A percentile compares a stretch with the other conserved stretches of the same genome.
Conservation (phyloP, 2,329 filamentous ascomycete species). For the Fusarium kyushuense region DNA sequence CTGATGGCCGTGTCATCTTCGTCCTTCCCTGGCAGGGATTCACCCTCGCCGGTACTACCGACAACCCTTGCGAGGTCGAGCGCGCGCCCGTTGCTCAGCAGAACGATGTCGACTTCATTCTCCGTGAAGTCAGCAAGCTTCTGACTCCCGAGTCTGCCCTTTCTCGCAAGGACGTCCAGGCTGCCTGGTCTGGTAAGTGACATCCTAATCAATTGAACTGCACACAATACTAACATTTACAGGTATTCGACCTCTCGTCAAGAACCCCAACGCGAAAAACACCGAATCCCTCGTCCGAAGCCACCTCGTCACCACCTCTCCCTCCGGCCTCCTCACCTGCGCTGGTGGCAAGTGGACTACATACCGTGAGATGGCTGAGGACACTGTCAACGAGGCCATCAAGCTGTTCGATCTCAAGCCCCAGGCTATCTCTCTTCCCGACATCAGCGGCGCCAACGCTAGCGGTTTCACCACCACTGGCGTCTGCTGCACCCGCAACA, state of each 20-base stretch:
- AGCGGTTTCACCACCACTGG: conserved; percentile 68
- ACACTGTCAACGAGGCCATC: conserved; percentile 84
- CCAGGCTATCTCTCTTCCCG: conserved; percentile 64
- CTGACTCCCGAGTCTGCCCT: conserved; percentile 81
- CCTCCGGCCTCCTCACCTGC: conserved; percentile 81
- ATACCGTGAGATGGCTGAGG: conserved; percentile 89
- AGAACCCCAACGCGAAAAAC: conserved; percentile 83
- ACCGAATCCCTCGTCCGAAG: conserved; percentile 87
- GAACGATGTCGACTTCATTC: conserved; percentile 84
- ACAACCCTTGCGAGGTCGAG: conserved; percentile 76
- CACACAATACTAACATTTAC: conserved; percentile 33
- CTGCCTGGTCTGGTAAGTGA: conserved; percentile 79
- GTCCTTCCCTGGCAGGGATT: conserved; percentile 89
- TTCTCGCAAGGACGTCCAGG: conserved; percentile 79
- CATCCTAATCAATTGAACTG: rapidly evolving
- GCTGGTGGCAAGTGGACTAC: conserved; percentile 91
- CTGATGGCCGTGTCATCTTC: conserved; percentile 89
- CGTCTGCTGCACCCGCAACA: conserved; percentile 78
- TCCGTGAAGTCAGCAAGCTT: conserved; percentile 82
- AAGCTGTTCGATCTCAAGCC: conserved; percentile 71
- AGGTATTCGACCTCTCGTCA: conserved; percentile 81
- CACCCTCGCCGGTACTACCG: conserved; percentile 86
- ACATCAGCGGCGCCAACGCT: conserved; percentile 73
- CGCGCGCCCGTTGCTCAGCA: conserved; percentile 78
- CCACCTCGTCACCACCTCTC: conserved; percentile 80